Base-by-base conservation (phyloP, 352 stramenopile species). In the Blastocystis sp. region DNA sequence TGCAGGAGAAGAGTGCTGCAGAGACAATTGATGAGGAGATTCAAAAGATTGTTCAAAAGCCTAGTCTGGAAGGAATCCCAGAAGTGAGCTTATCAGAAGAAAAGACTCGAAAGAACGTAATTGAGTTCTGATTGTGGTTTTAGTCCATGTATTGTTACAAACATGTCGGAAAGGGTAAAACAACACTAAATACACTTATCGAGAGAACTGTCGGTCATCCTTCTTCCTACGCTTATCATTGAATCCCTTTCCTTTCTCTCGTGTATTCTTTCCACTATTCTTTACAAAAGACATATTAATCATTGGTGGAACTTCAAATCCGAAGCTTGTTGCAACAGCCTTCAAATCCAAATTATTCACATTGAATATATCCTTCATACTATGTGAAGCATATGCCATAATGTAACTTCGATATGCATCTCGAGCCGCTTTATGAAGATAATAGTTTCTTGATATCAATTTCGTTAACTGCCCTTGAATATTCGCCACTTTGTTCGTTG, bases 361-460 rank as follows among this genome's bases (percentile, higher is more conserved):
- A 89, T 99, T 94, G 89, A 98, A 99, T 89, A 99, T 98, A 83
- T 97, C 93, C 89, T 98, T 97, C 88, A 98, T 92, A 37, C 93
- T 95, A 90, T 98, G 96, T 69, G 93, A 97, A 1, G 95, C 94
- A 91, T 99, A 99, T 16, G 95, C 94, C 19, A 99, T 88, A 65
- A 99, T 89, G 90, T 99, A 99, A 61, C 93, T 95, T 63, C 95
- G 91, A 90, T 98, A 99, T 0, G 95, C 96, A 88, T 99, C 96
- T 88, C 96, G 94, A 24, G 95, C 95, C 1, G 93, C 95, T 87
- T 96, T 96, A 91, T 98, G 96, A 59, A 99, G 90, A 88, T 98
- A 98, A 91, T 98, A 98, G 89, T 98, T 98, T 91, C 97, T 98
- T 89, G 98, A 94, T 73, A 99, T 95, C 6, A 98, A 92, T 80